Base-by-base conservation (phyloP, 1,139 yeast genomes). In the Tardiomyces blankii region DNA sequence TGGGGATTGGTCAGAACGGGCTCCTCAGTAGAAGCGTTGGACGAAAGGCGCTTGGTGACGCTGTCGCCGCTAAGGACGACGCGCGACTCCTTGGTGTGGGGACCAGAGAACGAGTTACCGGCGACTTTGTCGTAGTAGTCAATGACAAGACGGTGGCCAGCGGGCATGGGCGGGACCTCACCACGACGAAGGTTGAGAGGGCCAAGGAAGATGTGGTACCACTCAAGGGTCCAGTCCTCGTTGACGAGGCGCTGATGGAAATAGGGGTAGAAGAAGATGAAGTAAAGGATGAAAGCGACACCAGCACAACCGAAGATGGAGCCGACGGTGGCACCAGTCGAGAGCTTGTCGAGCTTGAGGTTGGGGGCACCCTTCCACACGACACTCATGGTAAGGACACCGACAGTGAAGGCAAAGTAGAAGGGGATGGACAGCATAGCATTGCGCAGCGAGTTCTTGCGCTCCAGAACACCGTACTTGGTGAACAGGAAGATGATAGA, bases 201-300 rank as follows among this genome's bases (percentile, higher is more conserved):
- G 25, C 88, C 89, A 48, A 68, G 56, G 48, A 72, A 62, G 48
- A 78, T 57, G 50, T 81, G 80, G 58, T 73, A 78, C 73, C 75
- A 74, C 57, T 64, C 70, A 48, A 82, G 66, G 42, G 82, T 78
- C 85, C 88, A 80, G 62, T 82, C 93, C 47, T 77, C 70, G 53
- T 75, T 65, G 32, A 80, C 65, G 45, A 82, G 64, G 60, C 73
- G 77, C 66, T 88, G 76, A 59, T 72, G 69, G 64, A 78, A 75
- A 64, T 66, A 80, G 47, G 93, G 93, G 60, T 68, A 73, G 48
- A 80, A 66, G 66, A 80, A 75, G 30, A 74, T 40, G 60, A 75
- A 61, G 63, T 79, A 80, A 19, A 82, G 47, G 1, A 65, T 50
- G 30, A 68, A 54, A 6, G 83, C 81, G 49, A 73, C 81, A 38